phyloP scores from a whole-genome alignment of 2,329 filamentous ascomycete species.

The Monilinia fructigena region DNA sequence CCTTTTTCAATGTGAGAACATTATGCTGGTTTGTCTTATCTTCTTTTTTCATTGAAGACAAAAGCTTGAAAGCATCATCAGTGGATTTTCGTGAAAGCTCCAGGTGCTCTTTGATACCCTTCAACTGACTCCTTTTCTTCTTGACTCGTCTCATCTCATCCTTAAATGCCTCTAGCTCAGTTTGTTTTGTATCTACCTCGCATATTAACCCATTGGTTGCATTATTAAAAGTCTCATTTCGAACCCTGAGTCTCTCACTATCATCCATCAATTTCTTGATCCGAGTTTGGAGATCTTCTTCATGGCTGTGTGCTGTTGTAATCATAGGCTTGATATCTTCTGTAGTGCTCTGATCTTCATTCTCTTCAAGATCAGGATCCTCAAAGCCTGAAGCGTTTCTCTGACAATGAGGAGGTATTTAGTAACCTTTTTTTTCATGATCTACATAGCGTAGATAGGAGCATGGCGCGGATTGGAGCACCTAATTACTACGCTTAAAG shows the following conservation, averaged over 20 bases:
- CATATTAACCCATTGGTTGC: background rate
- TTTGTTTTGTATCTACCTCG: background rate
- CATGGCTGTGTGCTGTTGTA: no score
- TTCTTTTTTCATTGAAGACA: background rate
- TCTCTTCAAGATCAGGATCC: background rate
- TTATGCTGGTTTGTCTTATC: background rate
- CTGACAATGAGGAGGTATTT: background rate
- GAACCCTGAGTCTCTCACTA: background rate
- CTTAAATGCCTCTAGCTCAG: background rate
- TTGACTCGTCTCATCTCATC: background rate
- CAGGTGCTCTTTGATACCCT: background rate
- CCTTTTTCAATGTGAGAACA: background rate
- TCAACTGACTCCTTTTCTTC: background rate
- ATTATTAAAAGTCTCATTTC: background rate
- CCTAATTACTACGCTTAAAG: no score
- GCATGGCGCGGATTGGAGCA: no score
- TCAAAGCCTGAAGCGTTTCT: background rate
- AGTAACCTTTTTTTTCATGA: accelerated
- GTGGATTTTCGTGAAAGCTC: background rate
- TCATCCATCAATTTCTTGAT: background rate
- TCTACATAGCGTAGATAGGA: background rate
- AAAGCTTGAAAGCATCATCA: background rate
- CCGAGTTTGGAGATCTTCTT: background rate
- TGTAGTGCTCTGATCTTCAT: accelerated
- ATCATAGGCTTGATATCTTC: background rate